Conservation (phyloP, 73 alveolate species). For the Blepharisma stoltei region DNA sequence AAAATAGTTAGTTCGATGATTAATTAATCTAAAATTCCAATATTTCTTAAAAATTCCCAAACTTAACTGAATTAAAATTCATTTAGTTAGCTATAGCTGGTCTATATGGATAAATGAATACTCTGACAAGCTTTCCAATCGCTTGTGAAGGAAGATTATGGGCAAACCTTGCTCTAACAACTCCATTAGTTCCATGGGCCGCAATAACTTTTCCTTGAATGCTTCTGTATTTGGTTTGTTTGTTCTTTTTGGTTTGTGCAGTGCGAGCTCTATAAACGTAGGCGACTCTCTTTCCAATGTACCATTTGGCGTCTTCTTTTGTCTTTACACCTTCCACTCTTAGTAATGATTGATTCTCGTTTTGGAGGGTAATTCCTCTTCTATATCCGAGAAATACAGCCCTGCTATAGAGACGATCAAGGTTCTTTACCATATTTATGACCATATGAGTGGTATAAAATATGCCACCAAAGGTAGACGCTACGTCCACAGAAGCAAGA, state of each 20-base stretch:
- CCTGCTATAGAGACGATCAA: conserved; percentile 76
- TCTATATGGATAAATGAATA: conserved; percentile 72
- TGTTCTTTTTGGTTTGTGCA: conserved; percentile 25
- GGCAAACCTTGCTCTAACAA: conserved; percentile 79
- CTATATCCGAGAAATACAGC: conserved; percentile 91
- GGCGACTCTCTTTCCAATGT: conserved; percentile 78
- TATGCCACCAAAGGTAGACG: conserved; percentile 14
- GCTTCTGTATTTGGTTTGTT: conserved; percentile 54
- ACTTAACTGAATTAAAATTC: no score
- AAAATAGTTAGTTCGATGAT: no score
- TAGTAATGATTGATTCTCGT: conserved; percentile 77
- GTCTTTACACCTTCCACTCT: conserved; percentile 74
- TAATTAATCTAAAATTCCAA: no score
- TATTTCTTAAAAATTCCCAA: no score
- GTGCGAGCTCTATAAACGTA: conserved; percentile 57
- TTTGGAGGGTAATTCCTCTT: conserved; percentile 73
- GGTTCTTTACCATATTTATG: conserved; percentile 30
- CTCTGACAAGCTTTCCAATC: conserved; percentile 86
- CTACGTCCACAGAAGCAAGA: neutral
- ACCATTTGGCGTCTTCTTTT: conserved; percentile 63
- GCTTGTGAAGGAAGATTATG: conserved; percentile 89
- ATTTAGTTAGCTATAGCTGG: neutral
- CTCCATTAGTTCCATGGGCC: conserved; percentile 91
- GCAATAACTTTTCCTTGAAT: conserved; percentile 89
- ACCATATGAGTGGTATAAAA: neutral